Conservation (phyloP, 2,329 filamentous ascomycete genomes). For the Juglanconis oblonga region DNA sequence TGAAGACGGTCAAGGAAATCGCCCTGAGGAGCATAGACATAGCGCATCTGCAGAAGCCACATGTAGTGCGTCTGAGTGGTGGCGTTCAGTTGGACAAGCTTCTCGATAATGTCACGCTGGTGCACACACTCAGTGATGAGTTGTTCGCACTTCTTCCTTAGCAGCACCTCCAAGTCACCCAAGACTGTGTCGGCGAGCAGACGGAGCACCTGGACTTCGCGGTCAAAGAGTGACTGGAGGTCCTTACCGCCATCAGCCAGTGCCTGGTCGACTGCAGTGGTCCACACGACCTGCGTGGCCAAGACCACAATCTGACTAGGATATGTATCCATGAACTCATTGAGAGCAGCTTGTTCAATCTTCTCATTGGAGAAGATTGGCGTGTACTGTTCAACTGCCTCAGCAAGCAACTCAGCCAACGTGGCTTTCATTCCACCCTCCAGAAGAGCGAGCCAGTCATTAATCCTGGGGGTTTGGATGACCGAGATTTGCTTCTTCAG, state of each 20-base stretch:
- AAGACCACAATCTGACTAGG: conserved; percentile 95
- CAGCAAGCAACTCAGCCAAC: conserved; percentile 82
- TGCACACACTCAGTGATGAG: conserved; percentile 99
- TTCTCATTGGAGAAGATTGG: conserved; percentile 70
- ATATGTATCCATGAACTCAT: conserved; percentile 76
- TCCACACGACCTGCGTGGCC: conserved; percentile 92
- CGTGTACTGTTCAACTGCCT: conserved; percentile 80
- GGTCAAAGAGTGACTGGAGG: conserved; percentile 70
- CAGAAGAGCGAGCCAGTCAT: conserved; percentile 94
- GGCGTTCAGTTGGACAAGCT: conserved; percentile 74
- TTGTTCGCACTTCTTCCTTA: conserved; percentile 96
- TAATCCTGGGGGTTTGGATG: conserved; percentile 92
- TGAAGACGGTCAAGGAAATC: conserved; percentile 78
- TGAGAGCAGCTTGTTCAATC: conserved; percentile 69
- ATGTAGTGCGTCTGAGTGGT: conserved; percentile 75
- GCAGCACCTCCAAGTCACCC: conserved; percentile 80
- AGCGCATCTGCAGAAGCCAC: conserved; percentile 97
- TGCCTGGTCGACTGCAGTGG: conserved; percentile 76
- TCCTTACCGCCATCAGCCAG: conserved; percentile 68
- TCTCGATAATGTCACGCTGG: conserved; percentile 90
- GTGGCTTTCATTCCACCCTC: conserved; percentile 94
- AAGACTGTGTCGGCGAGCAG: conserved; percentile 86
- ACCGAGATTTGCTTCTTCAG: conserved; percentile 91
- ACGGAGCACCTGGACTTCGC: conserved; percentile 80
- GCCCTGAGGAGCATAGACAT: conserved; percentile 80